Evolutionary conservation across 495 filamentous ascomycete genomes (phyloP), one percentile per base, ranked within the genome.

Genomic region (Daldinia vernicosa): DNA sequence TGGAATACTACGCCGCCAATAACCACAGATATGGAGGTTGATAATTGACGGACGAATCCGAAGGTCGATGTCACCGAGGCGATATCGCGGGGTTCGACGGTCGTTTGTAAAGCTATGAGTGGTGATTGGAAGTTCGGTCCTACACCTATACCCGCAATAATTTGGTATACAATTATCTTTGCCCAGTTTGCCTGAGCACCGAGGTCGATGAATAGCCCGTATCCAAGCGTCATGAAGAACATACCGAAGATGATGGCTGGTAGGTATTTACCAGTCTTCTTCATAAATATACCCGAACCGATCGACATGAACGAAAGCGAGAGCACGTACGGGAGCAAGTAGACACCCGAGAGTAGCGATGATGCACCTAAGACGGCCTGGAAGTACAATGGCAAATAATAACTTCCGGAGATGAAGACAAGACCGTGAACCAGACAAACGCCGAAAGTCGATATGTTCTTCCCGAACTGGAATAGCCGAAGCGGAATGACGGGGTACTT

Each of bases 1-100:
- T 91, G 87, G 79, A 96, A 96, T 30, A 97, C 88, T 2, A 94
- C 91, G 14, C 91, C 87, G 15, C 93, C 93, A 26, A 95, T 85
- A 22, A 94, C 92, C 27, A 95, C 87, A 6, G 89, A 89, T 24
- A 91, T 85, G 12, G 90, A 84, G 0, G 89, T 92, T 1, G 88
- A 89, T 6, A 97, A 80, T 69, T 91, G 90, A 4, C 93, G 87
- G 35, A 92, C 82, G 76, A 95, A 94, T 1, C 87, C 84, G 60
- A 93, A 90, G 0, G 92, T 93, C 0, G 89, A 88, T 0, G 92
- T 95, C 3, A 92, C 93, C 0, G 90, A 88, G 0, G 90, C 93
- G 15, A 91, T 91, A 54, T 96, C 92, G 6, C 84, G 81, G 27
- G 89, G 87, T 1, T 85, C 79, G 60, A 94, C 87, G 27, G 83